A percentile compares a stretch with the other conserved stretches of the same genome.
These are phyloP conservation scores for Phytophthora parvispora DNA, from an alignment of 352 stramenopile species.

Conservation along the genomic window DNA sequence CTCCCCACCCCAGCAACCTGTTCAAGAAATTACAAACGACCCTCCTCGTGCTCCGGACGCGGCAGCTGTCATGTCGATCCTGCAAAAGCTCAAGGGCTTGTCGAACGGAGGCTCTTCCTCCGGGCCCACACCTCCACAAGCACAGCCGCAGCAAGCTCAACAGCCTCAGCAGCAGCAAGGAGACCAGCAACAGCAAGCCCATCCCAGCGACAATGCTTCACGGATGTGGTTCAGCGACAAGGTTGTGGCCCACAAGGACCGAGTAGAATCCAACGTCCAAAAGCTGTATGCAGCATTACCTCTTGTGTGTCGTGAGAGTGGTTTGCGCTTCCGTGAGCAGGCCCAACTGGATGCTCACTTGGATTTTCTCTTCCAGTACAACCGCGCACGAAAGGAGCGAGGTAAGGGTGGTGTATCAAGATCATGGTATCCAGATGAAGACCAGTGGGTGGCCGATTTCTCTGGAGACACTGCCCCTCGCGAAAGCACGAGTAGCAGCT, in stretches of 20 bases:
- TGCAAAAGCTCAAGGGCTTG: conserved; percentile 85
- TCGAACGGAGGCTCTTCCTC: conserved; percentile 27
- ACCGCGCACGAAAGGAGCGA: conserved; percentile 83
- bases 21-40: conserved; percentile 73
- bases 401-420: conserved; percentile 84
- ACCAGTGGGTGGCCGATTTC: conserved; percentile 86
- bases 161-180: conserved; percentile 25
- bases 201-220: conserved; percentile 55
- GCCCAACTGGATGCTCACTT: conserved; percentile 82
- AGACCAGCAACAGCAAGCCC: conserved; percentile 20
- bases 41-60: conserved; percentile 60
- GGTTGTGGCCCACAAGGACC: conserved; percentile 84
- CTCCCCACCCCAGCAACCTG: conserved; percentile 30
- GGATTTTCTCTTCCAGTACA: conserved; percentile 91
- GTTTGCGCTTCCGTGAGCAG: conserved; percentile 84
- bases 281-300: conserved; percentile 88
- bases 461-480: conserved; percentile 64
- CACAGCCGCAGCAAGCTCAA: conserved; percentile 14
- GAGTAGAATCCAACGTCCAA: conserved; percentile 88
- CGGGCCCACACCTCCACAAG: conserved; percentile 12
- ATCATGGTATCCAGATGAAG: conserved; percentile 87
- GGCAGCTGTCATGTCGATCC: conserved; percentile 87
- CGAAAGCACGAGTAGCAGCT: conserved; percentile 82
- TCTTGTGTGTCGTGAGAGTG: conserved; percentile 84
- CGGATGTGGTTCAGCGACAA: conserved; percentile 91